Conservation (phyloP, 2,329 filamentous ascomycete species). For the Trichoderma aggressivum region DNA sequence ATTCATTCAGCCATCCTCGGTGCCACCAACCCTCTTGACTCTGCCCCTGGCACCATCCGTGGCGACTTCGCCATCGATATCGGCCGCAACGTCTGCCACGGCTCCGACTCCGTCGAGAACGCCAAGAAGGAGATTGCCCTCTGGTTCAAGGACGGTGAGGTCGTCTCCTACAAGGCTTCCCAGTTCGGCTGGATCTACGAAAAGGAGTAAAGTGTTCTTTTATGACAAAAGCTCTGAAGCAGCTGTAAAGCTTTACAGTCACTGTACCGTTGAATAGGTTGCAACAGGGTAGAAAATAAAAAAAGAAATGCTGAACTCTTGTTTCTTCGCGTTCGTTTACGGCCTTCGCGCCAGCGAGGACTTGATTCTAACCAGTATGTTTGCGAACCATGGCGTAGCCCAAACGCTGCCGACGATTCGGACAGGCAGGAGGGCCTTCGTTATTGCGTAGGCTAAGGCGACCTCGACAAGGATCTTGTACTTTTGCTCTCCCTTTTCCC, state of each 20-base stretch:
- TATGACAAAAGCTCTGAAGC: not conserved
- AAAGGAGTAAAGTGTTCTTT: constrained; percentile 55
- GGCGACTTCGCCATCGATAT: constrained; percentile 77
- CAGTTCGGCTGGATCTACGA: constrained; percentile 97
- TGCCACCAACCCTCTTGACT: constrained; percentile 97
- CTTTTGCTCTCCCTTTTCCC: constrained; percentile 40
- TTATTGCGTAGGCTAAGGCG: constrained; percentile 86
- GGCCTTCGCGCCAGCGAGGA: constrained; percentile 30
- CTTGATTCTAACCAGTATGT: constrained; percentile 50
- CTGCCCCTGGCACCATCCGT: constrained; percentile 95
- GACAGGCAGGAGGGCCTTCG: constrained; percentile 77
- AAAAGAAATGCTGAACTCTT: constrained; percentile 22
- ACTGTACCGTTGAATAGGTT: constrained; percentile 15
- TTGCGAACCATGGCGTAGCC: constrained; percentile 90
- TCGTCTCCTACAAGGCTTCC: constrained; percentile 79
- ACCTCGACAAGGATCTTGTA: constrained; percentile 64
- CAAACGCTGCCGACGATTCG: constrained; percentile 77
- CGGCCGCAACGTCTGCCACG: constrained; percentile 99
- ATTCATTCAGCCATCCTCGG: constrained; percentile 71
- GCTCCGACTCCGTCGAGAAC: constrained; percentile 96
- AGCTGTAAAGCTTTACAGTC: not conserved
- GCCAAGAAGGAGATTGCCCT: constrained; percentile 99
- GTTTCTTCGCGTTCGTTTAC: constrained; percentile 18
- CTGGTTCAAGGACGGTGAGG: constrained; percentile 91
- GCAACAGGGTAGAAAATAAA: constrained; percentile 23